phyloP scores from a whole-genome alignment of 2,329 filamentous ascomycete species.

The Clarireedia monteithiana region DNA sequence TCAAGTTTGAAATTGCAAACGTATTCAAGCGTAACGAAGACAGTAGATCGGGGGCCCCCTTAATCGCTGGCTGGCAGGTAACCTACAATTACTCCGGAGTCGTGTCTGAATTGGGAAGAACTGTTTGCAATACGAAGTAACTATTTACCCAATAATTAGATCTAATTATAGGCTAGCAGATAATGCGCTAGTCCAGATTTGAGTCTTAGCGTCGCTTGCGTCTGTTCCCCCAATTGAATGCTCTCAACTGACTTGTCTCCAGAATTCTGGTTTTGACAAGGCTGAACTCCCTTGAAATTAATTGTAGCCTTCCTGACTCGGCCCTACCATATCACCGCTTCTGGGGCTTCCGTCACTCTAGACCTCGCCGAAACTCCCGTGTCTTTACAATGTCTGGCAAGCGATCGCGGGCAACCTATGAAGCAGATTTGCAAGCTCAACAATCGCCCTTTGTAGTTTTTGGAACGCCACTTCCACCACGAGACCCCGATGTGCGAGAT shows the following conservation, averaged over 20 bases:
- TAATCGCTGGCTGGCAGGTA: too few relatives aligned
- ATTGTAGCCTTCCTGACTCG: too few relatives aligned
- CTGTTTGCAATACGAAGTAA: too few relatives aligned
- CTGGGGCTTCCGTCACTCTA: not conserved
- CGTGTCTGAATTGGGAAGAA: too few relatives aligned
- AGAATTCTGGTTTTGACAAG: not conserved
- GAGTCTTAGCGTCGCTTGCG: not conserved
- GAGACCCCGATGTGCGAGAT: slow-evolving; percentile 70
- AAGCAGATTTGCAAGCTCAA: slow-evolving; percentile 60
- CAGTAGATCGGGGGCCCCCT: too few relatives aligned
- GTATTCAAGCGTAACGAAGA: too few relatives aligned
- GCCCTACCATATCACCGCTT: not conserved
- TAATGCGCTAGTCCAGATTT: too few relatives aligned
- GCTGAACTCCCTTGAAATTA: not conserved
- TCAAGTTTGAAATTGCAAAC: too few relatives aligned
- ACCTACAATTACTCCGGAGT: too few relatives aligned
- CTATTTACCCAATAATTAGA: too few relatives aligned
- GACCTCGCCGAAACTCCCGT: slow-evolving; percentile 8
- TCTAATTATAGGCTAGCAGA: too few relatives aligned
- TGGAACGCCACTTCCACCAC: slow-evolving; percentile 76
- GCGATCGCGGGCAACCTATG: slow-evolving; percentile 70
- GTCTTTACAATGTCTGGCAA: slow-evolving; percentile 60
- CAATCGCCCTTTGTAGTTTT: slow-evolving; percentile 70
- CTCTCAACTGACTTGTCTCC: not conserved
- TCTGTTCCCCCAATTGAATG: not conserved